phyloP scores from a whole-genome alignment of 305 asterid species.

The Solanum hybrid region DNA sequence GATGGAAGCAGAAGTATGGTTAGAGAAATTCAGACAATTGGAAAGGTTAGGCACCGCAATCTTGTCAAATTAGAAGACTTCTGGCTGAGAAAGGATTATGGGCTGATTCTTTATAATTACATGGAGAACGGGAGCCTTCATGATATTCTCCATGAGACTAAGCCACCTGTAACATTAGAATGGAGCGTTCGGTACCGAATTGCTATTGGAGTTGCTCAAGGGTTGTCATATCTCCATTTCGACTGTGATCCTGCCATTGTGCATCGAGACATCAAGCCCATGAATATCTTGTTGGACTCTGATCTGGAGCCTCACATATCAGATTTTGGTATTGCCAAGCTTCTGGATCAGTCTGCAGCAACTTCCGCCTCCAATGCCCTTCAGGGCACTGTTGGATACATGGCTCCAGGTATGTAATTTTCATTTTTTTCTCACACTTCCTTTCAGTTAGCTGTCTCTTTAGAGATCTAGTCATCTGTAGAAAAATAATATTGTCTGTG shows the following conservation, averaged over 20 bases:
- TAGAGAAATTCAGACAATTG: slow-evolving; percentile 70
- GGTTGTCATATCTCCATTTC: slow-evolving; percentile 72
- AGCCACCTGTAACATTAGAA: slow-evolving; percentile 28
- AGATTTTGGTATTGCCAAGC: slow-evolving; percentile 85
- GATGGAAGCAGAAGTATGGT: slow-evolving; percentile 54
- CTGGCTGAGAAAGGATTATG: slow-evolving; percentile 75
- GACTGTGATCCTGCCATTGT: slow-evolving; percentile 78
- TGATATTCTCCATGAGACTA: slow-evolving; percentile 48
- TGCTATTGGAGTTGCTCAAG: slow-evolving; percentile 84
- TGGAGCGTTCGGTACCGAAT: slow-evolving; percentile 55
- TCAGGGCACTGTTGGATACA: slow-evolving; percentile 71
- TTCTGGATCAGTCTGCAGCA: slow-evolving; percentile 53
- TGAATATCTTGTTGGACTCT: slow-evolving; percentile 67
- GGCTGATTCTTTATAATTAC: slow-evolving; percentile 54
- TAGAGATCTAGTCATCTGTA: neutral
- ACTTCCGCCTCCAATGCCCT: slow-evolving; percentile 29
- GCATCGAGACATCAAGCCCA: slow-evolving; percentile 76
- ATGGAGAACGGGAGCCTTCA: slow-evolving; percentile 83
- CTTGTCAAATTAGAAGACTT: slow-evolving; percentile 60
- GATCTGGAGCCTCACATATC: slow-evolving; percentile 81
- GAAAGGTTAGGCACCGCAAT: slow-evolving; percentile 79
- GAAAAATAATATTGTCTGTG: neutral
- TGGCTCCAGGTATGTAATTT: slow-evolving; percentile 77
- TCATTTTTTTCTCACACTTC: neutral
- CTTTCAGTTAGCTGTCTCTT: neutral